Percentiles rank a stretch among this genome's conserved stretches.
phyloP scores from a whole-genome alignment of 1,284 basidiomycete genomes.

The Ceratobasidium sp. region DNA sequence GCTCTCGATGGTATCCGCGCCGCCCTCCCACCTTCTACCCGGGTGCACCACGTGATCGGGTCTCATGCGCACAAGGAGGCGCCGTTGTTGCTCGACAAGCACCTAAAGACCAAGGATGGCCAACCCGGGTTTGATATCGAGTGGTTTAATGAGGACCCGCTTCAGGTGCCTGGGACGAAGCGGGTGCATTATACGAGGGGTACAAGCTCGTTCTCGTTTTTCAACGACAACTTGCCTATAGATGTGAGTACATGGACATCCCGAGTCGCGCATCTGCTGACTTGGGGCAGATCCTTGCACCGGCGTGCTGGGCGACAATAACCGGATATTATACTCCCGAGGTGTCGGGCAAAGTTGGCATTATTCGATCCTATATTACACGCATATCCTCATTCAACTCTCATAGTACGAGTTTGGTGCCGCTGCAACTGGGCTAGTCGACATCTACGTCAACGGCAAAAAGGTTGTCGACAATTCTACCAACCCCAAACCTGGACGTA shows the following conservation, averaged over 20 bases:
- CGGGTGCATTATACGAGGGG: slow-evolving; percentile 47
- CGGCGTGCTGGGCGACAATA: slow-evolving; percentile 43
- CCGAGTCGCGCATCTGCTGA: slow-evolving; percentile 49
- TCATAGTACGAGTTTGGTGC: slow-evolving; percentile 60
- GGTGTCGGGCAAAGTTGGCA: slow-evolving; percentile 43
- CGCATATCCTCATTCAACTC: neutral
- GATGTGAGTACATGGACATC: slow-evolving; percentile 44
- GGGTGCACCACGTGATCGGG: slow-evolving; percentile 50
- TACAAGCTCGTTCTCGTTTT: slow-evolving; percentile 55
- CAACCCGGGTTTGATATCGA: slow-evolving; percentile 54
- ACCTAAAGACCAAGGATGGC: slow-evolving; percentile 48
- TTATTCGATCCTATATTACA: neutral
- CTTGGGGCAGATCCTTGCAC: slow-evolving; percentile 20
- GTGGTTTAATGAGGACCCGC: slow-evolving; percentile 58
- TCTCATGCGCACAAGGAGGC: slow-evolving; percentile 42
- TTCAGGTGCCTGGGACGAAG: slow-evolving; percentile 47
- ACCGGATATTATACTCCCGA: slow-evolving; percentile 56
- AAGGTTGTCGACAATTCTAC: slow-evolving; percentile 58
- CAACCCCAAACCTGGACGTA: slow-evolving; percentile 44
- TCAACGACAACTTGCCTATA: slow-evolving; percentile 45
- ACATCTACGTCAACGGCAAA: slow-evolving; percentile 60
- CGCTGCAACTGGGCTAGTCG: slow-evolving; percentile 57
- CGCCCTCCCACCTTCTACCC: slow-evolving; percentile 43
- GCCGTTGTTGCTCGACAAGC: slow-evolving; percentile 50
- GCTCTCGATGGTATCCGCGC: slow-evolving; percentile 58